Conservation (phyloP, 352 stramenopile species). For the Globisporangium megalacanthum region DNA sequence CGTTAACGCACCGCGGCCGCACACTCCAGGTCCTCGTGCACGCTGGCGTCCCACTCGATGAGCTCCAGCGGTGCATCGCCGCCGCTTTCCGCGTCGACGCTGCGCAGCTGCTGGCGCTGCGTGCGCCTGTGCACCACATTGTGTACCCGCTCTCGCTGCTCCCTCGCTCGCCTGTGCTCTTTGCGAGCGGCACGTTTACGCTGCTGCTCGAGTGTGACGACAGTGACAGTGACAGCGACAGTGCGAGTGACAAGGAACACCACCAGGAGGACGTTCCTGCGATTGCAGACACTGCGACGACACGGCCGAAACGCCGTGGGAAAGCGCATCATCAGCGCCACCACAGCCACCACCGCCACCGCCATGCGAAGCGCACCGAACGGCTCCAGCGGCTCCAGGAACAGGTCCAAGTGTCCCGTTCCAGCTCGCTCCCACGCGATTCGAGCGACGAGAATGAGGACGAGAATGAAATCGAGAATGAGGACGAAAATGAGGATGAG, state of each 20-base stretch:
- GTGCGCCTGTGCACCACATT: slow-evolving; percentile 24
- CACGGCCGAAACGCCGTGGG: slow-evolving; percentile 5
- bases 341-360: slow-evolving; percentile 2
- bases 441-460: slow-evolving; percentile 17
- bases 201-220: slow-evolving; percentile 25
- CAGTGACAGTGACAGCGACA: slow-evolving; percentile 11
- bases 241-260: background rate
- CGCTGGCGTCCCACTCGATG: slow-evolving; percentile 25
- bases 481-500: slow-evolving; percentile 23
- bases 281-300: background rate
- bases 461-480: slow-evolving; percentile 10
- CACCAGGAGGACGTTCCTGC: background rate
- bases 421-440: slow-evolving; percentile 1
- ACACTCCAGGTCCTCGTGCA: slow-evolving; percentile 37
- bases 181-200: slow-evolving; percentile 39
- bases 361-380: slow-evolving; percentile 8
- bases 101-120: slow-evolving; percentile 19
- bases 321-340: background rate
- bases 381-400: slow-evolving; percentile 17
- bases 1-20: slow-evolving; percentile 25
- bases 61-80: slow-evolving; percentile 45
- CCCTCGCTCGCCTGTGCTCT: slow-evolving; percentile 39
- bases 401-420: background rate
- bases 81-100: slow-evolving; percentile 33
- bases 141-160: slow-evolving; percentile 74